Conservation (phyloP, 306 rosid species). For the Inga oerstediana region DNA sequence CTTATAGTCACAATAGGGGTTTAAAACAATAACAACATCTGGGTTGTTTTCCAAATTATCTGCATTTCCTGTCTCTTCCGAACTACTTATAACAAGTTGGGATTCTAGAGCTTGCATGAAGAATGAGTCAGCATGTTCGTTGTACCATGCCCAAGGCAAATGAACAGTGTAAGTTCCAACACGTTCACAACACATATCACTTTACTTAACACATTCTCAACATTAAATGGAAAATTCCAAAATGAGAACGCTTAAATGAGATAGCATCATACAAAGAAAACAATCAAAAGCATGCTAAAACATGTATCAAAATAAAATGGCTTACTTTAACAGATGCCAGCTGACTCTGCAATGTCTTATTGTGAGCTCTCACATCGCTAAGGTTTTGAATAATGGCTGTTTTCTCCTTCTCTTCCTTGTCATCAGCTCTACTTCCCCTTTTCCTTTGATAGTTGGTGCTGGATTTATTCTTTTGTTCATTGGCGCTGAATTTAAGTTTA, state of each 20-base stretch:
- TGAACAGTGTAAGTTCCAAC: neutral
- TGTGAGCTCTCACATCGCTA: constrained; percentile 70
- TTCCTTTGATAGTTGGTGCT: too few relatives aligned
- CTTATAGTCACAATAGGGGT: neutral
- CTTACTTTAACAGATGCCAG: constrained; percentile 67
- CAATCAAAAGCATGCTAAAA: neutral
- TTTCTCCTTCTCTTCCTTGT: constrained; percentile 64
- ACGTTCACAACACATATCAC: neutral
- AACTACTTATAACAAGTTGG: constrained; percentile 1
- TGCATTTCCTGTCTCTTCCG: constrained; percentile 8
- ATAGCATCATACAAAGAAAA: neutral
- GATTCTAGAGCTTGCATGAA: constrained; percentile 26
- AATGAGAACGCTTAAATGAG: neutral
- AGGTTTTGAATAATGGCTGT: constrained; percentile 74
- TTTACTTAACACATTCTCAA: constrained; percentile 12
- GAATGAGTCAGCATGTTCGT: neutral
- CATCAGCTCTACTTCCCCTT: too few relatives aligned
- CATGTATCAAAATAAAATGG: constrained; percentile 5
- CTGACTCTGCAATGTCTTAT: constrained; percentile 75
- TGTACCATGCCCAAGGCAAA: neutral
- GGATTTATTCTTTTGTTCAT: too few relatives aligned
- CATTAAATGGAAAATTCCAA: neutral
- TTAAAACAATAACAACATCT: neutral
- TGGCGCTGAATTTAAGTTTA: too few relatives aligned
- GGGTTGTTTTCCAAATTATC: neutral